Evolutionary conservation across 2,329 filamentous ascomycete genomes (phyloP).

Genomic region (Colletotrichum phormii): DNA sequence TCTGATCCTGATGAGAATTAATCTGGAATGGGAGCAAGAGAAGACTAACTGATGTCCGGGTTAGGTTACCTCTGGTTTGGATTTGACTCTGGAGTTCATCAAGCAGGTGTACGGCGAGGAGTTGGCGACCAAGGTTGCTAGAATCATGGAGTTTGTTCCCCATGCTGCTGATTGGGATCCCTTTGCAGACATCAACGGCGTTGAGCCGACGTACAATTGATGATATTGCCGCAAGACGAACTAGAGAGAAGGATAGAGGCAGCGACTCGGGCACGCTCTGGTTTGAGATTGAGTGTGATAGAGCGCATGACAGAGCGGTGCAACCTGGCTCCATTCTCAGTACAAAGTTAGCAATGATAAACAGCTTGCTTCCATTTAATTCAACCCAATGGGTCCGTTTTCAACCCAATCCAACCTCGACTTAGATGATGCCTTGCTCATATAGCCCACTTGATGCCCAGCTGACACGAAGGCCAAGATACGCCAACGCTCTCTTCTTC

Average conservation of each 20-base stretch:
- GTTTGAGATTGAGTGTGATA: not conserved
- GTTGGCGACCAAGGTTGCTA: constrained; percentile 56
- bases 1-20: not conserved
- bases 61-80: constrained; percentile 50
- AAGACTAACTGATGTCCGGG: not conserved
- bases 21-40: not conserved
- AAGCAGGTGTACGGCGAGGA: constrained; percentile 61
- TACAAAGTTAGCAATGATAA: not conserved
- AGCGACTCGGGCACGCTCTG: not conserved
- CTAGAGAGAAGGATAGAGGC: not conserved
- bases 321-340: not conserved
- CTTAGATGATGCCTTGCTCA: too few relatives aligned
- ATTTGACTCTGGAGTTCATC: constrained; percentile 52
- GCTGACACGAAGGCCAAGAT: too few relatives aligned
- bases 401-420: too few relatives aligned
- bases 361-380: too few relatives aligned
- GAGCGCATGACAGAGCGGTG: not conserved
- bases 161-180: constrained; percentile 43
- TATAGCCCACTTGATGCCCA: too few relatives aligned
- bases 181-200: constrained; percentile 42
- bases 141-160: constrained; percentile 64
- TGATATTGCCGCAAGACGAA: not conserved
- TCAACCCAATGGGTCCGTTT: too few relatives aligned
- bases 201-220: constrained; percentile 39
- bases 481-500: too few relatives aligned